phyloP scores from a whole-genome alignment of 2,329 filamentous ascomycete genomes.

The Microcyclospora pomicola region DNA sequence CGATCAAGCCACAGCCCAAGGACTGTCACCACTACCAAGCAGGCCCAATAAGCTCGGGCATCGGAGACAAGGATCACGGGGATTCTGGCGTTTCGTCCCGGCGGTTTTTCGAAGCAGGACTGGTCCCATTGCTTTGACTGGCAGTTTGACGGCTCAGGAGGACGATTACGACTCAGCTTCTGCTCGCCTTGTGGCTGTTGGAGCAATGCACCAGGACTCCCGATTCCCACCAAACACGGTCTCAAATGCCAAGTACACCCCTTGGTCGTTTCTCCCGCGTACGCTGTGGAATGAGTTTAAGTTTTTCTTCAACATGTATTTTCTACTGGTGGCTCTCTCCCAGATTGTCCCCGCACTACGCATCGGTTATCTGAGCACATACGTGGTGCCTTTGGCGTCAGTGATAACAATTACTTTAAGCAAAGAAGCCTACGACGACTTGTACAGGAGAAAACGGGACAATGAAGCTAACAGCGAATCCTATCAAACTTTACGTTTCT shows the following conservation, averaged over 20 bases:
- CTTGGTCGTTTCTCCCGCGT: slow-evolving; percentile 82
- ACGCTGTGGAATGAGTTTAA: slow-evolving; percentile 98
- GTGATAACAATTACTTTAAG: slow-evolving; percentile 85
- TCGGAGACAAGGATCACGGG: not conserved
- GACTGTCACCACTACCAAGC: too few relatives aligned
- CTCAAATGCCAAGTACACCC: slow-evolving; percentile 95
- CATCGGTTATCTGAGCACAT: slow-evolving; percentile 90
- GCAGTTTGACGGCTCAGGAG: slow-evolving; percentile 10
- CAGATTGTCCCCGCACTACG: slow-evolving; percentile 80
- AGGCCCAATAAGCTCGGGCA: too few relatives aligned
- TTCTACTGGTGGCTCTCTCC: slow-evolving; percentile 84
- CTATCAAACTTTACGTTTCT: slow-evolving; percentile 64
- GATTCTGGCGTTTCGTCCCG: too few relatives aligned
- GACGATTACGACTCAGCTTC: slow-evolving; percentile 46
- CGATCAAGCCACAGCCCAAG: not conserved
- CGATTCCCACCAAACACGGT: slow-evolving; percentile 82
- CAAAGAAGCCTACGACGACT: slow-evolving; percentile 92
- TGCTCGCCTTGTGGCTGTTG: slow-evolving; percentile 63
- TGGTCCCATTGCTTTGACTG: too few relatives aligned
- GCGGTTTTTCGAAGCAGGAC: too few relatives aligned
- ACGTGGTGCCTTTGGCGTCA: slow-evolving; percentile 82
- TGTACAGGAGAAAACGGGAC: slow-evolving; percentile 71
- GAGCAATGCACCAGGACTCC: slow-evolving; percentile 49
- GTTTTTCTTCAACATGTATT: slow-evolving; percentile 99
- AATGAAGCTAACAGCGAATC: slow-evolving; percentile 88